These are phyloP conservation scores for Fonsecaea erecta DNA, from an alignment of 2,329 filamentous ascomycete species.

Conservation along the genomic window DNA sequence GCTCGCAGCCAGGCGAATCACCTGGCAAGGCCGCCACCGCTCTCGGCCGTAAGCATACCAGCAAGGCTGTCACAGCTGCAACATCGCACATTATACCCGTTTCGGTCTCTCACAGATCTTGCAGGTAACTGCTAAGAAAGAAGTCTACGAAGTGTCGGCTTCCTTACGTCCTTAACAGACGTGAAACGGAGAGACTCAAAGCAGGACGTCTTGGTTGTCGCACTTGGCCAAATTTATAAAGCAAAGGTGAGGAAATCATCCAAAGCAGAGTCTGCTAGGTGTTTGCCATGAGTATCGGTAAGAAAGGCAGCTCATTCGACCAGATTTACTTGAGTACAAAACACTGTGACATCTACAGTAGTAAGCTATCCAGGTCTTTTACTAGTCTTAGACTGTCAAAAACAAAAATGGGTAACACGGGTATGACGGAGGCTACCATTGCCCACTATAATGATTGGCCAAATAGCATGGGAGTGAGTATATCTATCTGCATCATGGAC, in stretches of 20 bases:
- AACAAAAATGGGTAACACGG: conserved; percentile 5
- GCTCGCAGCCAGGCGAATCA: neutral
- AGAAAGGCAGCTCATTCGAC: neutral
- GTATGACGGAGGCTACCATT: neutral
- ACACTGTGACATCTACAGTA: neutral
- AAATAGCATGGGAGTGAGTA: conserved; percentile 56
- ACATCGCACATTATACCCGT: conserved; percentile 23
- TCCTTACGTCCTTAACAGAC: conserved; percentile 25
- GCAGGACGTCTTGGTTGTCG: neutral
- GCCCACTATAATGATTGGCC: conserved; percentile 54
- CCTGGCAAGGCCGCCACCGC: neutral
- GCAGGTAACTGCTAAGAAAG: neutral
- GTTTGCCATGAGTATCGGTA: conserved; percentile 3
- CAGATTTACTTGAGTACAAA: neutral
- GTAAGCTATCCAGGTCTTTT: neutral
- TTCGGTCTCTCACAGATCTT: conserved; percentile 12
- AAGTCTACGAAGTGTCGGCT: neutral
- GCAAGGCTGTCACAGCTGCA: conserved; percentile 13
- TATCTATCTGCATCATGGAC: conserved; percentile 17
- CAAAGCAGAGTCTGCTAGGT: neutral
- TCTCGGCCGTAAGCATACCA: conserved; percentile 25
- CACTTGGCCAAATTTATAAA: neutral
- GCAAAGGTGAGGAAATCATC: neutral
- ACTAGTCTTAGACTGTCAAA: neutral
- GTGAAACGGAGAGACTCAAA: conserved; percentile 20